These are phyloP conservation scores for Exophiala sideris DNA, from an alignment of 2,329 filamentous ascomycete genomes.

Conservation along the genomic window DNA sequence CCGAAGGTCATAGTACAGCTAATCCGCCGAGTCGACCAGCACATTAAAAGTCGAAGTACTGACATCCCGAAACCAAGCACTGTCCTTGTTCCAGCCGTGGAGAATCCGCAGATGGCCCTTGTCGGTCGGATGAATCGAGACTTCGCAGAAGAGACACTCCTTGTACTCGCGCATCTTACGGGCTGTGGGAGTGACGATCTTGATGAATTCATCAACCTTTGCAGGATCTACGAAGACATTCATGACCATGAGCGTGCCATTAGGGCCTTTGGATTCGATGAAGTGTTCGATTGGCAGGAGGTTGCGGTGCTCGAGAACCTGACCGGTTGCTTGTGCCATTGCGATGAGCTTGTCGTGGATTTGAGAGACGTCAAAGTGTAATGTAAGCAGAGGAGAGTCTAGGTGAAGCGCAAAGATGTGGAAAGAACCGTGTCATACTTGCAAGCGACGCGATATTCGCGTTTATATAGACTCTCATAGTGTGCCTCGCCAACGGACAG, in stretches of 20 bases:
- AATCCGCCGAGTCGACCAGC: background rate
- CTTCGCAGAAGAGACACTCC: conserved; percentile 17
- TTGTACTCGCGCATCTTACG: conserved; percentile 8
- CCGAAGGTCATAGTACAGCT: background rate
- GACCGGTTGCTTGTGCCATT: conserved; percentile 2
- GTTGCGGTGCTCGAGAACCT: conserved; percentile 5
- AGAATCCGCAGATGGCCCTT: conserved; percentile 11
- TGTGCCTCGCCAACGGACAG: too few relatives aligned
- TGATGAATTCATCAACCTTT: conserved; percentile 11
- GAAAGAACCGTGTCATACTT: too few relatives aligned
- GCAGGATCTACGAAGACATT: conserved; percentile 12
- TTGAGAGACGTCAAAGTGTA: background rate
- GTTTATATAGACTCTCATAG: too few relatives aligned
- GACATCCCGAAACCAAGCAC: conserved; percentile 12
- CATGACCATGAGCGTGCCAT: conserved; percentile 13
- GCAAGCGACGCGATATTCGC: too few relatives aligned
- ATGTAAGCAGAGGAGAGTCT: too few relatives aligned
- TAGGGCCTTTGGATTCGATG: conserved; percentile 3
- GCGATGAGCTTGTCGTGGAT: background rate
- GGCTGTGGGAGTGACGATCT: conserved; percentile 11
- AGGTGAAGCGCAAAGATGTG: too few relatives aligned
- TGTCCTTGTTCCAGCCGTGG: conserved; percentile 18
- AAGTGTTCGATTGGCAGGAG: conserved; percentile 9
- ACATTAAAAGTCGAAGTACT: conserved; percentile 1
- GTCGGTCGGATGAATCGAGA: conserved; percentile 10